Base-by-base conservation (phyloP, 1,284 basidiomycete species). In the Xerocomus alliaceus region DNA sequence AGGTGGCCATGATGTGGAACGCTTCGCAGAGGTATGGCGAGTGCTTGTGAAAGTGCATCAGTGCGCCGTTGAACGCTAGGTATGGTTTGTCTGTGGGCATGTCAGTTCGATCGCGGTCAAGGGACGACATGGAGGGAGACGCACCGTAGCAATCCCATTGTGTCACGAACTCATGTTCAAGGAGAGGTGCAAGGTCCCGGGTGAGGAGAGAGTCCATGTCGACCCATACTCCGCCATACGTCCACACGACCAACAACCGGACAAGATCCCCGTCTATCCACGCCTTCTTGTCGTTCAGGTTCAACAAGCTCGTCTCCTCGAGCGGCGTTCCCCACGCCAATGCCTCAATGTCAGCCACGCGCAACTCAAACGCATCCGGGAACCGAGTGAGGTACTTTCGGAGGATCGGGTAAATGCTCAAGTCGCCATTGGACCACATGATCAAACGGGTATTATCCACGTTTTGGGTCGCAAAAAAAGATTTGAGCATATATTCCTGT, bases 81-180 rank as follows among this genome's bases (percentile, higher is more conserved):
- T 97, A 96, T 17, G 88, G 82, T 80, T 97, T 96, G 79, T 97
- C 92, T 94, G 70, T 17, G 22, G 3, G 45, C 7, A 4, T 10
- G 42, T 52, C 20, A 15, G 37, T 13, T 29, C 29, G 20, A 48
- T 32, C 11, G 17, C 39, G 12, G 31, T 13, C 20, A 49, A 11
- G 44, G 22, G 26, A 42, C 18, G 58, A n/a, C 9, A 47, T 31
- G 22, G 37, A 48, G 10, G n/a, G n/a, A 20, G 5, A 78, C 89
- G 64, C 71, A 94, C 94, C 92, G 70, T 96, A 96, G 73, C 95
- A 97, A 75, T 98, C 95, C 95, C 95, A 97, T 71, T 97, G 94
- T 5, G 92, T 94, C 15, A 97, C 92, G 74, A 95, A 98, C 76
- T 98, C 95, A 69, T 93, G 91, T 77, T 97, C 95, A 5, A 92